Evolutionary conservation across 2,329 filamentous ascomycete genomes (phyloP), one percentile per base, ranked within the genome.

Genomic region (Exserohilum rostratum): DNA sequence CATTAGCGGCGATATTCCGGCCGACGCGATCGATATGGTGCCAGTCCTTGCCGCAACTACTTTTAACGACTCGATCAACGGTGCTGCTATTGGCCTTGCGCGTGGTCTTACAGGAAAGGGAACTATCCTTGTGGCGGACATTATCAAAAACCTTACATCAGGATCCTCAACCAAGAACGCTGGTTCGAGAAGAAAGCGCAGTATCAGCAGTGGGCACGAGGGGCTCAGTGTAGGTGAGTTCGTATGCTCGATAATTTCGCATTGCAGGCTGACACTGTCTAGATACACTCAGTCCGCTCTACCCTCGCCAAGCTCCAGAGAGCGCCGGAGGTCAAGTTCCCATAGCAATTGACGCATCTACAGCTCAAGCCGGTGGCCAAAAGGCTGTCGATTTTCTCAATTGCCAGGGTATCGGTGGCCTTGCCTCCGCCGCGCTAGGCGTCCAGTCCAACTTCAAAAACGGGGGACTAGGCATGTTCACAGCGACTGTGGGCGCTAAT

Each of bases 21-120:
- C 46, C 10, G 55, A 66, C 6, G 53, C 62, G 3, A 34, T 66
- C 4, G 59, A 53, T 35, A 68, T 63, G 7, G 53, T 71, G 5
- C 64, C 68, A 3, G 43, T 59, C 0, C 40, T 71, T 50, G 50
- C 35, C 0, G 51, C 57, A 1, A 60, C 61, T 0, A 46, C 42
- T 1, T 71, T 70, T 50, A 60, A 71, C 25, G 69, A 71, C 34
- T 68, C 66, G 0, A 12, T 70, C 2, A 66, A 65, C 18, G 69
- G 69, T 4, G 62, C 63, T 4, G 60, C 61, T 13, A 61, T 71
- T 12, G 57, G 62, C 3, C 70, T 71, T 33, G 63, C 62, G 7
- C 53, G 67, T 13, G 69, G 69, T 2, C 35, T 71, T 6, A 61
- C 57, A 4, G 64, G 68, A 2, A 65, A 69, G 46, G 68, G 63